These are phyloP conservation scores for Eustoma russellianum DNA, from an alignment of 257 asterid genomes.

Conservation along the genomic window DNA sequence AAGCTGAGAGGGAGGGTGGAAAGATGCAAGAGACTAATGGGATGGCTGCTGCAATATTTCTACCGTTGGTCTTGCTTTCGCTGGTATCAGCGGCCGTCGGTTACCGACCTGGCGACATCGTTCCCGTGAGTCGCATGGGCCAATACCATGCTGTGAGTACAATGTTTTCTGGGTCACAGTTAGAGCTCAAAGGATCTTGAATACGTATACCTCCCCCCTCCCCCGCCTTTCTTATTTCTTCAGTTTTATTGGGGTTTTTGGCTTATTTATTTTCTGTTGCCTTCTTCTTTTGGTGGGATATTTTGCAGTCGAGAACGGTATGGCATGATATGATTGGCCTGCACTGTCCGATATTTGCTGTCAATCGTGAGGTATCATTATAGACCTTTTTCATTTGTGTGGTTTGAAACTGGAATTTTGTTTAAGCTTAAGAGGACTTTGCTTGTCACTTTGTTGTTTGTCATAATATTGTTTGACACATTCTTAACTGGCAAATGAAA, in stretches of 20 bases:
- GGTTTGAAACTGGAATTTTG: constrained; percentile 1
- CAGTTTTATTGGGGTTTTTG: background rate
- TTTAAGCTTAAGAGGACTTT: no score
- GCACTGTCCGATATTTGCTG: constrained; percentile 86
- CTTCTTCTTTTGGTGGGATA: background rate
- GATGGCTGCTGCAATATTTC: constrained; percentile 14
- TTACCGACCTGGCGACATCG: constrained; percentile 84
- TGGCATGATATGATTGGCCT: constrained; percentile 97
- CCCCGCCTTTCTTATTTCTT: background rate
- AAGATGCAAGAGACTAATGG: constrained; percentile 29
- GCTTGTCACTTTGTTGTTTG: no score
- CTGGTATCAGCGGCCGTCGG: constrained; percentile 35
- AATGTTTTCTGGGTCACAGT: background rate
- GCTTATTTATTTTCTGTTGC: constrained; percentile 2
- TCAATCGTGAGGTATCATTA: constrained; percentile 71
- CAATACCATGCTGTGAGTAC: constrained; percentile 72
- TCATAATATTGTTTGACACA: no score
- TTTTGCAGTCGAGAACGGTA: constrained; percentile 68
- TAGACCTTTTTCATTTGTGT: background rate
- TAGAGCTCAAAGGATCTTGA: background rate
- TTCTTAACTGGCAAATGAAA: no score
- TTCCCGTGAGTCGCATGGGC: constrained; percentile 91
- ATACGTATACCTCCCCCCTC: background rate
- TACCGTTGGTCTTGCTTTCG: constrained; percentile 33
- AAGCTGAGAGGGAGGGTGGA: background rate